Percentiles rank a stretch among this genome's conserved stretches.
phyloP scores from a whole-genome alignment of 2,329 filamentous ascomycete genomes.

The Phialocephala subalpina region DNA sequence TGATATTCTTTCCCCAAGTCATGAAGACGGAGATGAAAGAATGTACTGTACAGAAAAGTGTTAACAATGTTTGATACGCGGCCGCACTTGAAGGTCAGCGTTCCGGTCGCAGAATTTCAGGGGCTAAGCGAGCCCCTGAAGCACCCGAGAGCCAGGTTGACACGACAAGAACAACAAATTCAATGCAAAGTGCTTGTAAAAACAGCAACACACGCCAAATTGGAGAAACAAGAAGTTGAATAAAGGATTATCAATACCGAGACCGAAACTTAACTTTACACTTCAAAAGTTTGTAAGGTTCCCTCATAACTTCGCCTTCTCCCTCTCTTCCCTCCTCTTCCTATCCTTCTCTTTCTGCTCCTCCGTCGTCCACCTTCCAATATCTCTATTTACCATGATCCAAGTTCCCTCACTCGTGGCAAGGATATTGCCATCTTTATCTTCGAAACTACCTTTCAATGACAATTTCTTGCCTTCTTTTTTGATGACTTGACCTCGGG shows the following conservation, averaged over 20 bases:
- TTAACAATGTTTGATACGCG: no score
- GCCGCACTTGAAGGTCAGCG: not conserved
- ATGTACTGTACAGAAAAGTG: no score
- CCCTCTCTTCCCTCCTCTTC: not conserved
- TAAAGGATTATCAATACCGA: not conserved
- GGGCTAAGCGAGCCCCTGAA: not conserved
- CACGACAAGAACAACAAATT: no score
- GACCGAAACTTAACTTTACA: not conserved
- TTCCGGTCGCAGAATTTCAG: not conserved
- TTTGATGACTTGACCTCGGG: slow-evolving; percentile 38
- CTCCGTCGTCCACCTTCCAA: slow-evolving; percentile 28
- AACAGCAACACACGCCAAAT: no score
- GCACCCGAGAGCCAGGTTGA: not conserved
- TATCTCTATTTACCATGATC: slow-evolving; percentile 27
- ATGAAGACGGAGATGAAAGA: no score
- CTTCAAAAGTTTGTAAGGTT: not conserved
- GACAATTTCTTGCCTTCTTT: slow-evolving; percentile 41
- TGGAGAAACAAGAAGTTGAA: not conserved
- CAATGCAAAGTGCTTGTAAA: no score
- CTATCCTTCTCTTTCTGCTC: slow-evolving; percentile 11
- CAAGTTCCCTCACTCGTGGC: slow-evolving; percentile 27
- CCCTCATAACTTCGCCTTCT: not conserved
- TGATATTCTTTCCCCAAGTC: no score
- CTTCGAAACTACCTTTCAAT: slow-evolving; percentile 39
- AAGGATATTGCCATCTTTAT: slow-evolving; percentile 38